Evolutionary conservation across 2,329 filamentous ascomycete genomes (phyloP).

Genomic region (Epichloe hybrida): DNA sequence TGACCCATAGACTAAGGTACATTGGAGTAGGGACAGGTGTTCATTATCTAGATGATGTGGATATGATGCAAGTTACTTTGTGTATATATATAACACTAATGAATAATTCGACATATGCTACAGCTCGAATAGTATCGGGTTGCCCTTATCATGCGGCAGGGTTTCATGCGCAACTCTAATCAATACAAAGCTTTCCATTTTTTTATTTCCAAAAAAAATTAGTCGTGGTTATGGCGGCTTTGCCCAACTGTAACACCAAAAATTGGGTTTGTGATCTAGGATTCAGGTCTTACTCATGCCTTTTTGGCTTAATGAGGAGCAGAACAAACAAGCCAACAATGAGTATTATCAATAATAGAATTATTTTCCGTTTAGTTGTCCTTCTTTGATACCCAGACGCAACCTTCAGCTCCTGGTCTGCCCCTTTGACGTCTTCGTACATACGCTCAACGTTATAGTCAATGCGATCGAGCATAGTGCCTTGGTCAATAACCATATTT

Average conservation of each 20-base stretch:
- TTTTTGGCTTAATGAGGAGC: constrained; percentile 66
- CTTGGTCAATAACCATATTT: constrained; percentile 86
- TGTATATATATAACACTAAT: no score
- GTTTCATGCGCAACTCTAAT: no score
- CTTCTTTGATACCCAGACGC: constrained; percentile 81
- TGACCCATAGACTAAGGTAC: no score
- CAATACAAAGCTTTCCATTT: no score
- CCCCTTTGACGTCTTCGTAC: constrained; percentile 82
- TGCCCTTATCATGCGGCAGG: no score
- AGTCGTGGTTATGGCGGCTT: background rate
- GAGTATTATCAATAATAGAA: constrained; percentile 73
- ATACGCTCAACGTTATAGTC: constrained; percentile 98
- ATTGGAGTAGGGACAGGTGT: no score
- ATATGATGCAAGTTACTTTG: no score
- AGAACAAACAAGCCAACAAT: constrained; percentile 81
- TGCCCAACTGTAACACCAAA: background rate
- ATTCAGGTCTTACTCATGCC: constrained; percentile 13
- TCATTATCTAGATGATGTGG: no score
- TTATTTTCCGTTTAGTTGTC: constrained; percentile 82
- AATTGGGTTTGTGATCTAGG: background rate
- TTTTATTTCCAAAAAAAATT: no score
- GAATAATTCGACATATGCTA: no score
- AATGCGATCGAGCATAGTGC: constrained; percentile 82
- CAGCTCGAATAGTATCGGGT: no score
- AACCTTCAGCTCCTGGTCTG: constrained; percentile 81